Percentiles rank a stretch among this genome's conserved stretches.
Evolutionary conservation across 169 alveolate species (phyloP).

Genomic region (Eimeria maxima): DNA sequence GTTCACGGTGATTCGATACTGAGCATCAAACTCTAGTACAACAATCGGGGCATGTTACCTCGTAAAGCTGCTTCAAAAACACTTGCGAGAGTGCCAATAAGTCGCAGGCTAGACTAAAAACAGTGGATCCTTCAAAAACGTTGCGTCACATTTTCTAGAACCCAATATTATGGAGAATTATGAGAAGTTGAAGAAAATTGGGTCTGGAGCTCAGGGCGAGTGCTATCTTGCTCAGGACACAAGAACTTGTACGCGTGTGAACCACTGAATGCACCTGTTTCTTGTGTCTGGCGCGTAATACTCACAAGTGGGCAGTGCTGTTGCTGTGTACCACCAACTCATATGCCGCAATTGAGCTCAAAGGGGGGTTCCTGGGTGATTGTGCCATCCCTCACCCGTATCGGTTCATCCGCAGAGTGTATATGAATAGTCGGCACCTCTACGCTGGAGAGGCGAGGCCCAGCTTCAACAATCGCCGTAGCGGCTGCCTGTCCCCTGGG

Average conservation of each 20-base stretch:
- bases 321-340: too few relatives aligned
- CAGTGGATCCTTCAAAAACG: background rate
- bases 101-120: background rate
- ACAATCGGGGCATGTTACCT: background rate
- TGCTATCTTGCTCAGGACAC: conserved; percentile 65
- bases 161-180: conserved; percentile 26
- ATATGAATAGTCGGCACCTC: background rate
- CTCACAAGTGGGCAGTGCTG: too few relatives aligned
- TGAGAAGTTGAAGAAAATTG: conserved; percentile 35
- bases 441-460: background rate
- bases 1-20: background rate
- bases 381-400: too few relatives aligned
- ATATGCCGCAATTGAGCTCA: too few relatives aligned
- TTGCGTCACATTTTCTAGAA: background rate
- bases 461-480: background rate
- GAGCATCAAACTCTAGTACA: background rate
- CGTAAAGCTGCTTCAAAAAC: background rate
- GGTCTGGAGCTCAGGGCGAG: conserved; percentile 71
- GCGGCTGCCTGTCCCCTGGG: background rate
- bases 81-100: background rate
- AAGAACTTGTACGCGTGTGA: conserved; percentile 21
- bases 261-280: background rate
- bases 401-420: too few relatives aligned
- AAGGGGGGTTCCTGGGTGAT: too few relatives aligned
- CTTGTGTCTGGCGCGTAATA: too few relatives aligned